These are phyloP conservation scores for Ogataea populi-albae DNA, from an alignment of 805 yeast species.

Conservation along the genomic window DNA sequence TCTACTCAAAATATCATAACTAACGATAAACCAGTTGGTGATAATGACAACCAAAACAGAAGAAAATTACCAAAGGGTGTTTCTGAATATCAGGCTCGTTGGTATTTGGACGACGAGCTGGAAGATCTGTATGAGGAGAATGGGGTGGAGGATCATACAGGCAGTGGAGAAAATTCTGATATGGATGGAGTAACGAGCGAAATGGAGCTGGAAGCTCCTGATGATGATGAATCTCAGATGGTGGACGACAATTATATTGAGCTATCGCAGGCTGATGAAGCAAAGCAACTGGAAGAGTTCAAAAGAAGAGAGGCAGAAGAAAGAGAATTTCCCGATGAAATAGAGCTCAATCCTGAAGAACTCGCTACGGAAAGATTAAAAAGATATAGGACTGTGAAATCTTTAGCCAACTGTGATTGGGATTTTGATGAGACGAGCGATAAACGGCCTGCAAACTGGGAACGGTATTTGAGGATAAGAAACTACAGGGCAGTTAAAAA, in stretches of 20 bases:
- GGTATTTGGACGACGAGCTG: constrained; percentile 65
- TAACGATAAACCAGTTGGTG: constrained; percentile 24
- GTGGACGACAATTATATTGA: constrained; percentile 65
- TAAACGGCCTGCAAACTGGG: constrained; percentile 72
- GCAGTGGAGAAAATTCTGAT: constrained; percentile 37
- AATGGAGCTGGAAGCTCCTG: constrained; percentile 31
- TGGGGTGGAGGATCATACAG: constrained; percentile 43
- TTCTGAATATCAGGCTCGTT: constrained; percentile 72
- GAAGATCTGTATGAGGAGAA: constrained; percentile 39
- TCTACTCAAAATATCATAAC: constrained; percentile 16
- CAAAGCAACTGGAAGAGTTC: constrained; percentile 66
- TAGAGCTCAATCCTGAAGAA: constrained; percentile 75
- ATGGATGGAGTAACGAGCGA: no score
- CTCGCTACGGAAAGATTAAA: constrained; percentile 71
- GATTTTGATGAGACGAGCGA: constrained; percentile 79
- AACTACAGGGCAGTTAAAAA: constrained; percentile 77
- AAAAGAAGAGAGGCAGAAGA: constrained; percentile 76
- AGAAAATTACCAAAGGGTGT: constrained; percentile 72
- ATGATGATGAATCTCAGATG: constrained; percentile 40
- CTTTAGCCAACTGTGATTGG: constrained; percentile 80
- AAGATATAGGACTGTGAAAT: constrained; percentile 85
- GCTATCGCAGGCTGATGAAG: constrained; percentile 77
- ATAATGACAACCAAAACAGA: constrained; percentile 33
- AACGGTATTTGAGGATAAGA: constrained; percentile 65
- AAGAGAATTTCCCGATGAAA: constrained; percentile 91